Conservation (phyloP, 306 rosid genomes). For the Luffa acutangula region DNA sequence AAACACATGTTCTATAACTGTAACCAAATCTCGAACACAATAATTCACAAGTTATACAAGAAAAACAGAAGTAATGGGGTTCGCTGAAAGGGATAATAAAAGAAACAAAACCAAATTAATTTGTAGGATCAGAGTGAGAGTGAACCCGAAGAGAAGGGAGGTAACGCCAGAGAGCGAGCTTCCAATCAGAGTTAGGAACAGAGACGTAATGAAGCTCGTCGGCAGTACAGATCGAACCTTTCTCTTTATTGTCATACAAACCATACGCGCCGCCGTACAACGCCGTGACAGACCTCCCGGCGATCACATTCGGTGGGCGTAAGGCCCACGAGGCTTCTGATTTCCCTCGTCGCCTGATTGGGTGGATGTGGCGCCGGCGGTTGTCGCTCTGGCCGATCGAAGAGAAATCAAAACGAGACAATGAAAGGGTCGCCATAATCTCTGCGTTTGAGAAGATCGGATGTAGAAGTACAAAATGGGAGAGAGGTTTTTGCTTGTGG, state of each 20-base stretch:
- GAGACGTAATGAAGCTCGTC: conserved; percentile 70
- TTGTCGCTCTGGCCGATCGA: not conserved
- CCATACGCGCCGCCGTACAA: not conserved
- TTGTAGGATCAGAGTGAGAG: not conserved
- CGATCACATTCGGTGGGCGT: not conserved
- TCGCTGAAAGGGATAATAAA: not conserved
- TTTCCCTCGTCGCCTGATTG: not conserved
- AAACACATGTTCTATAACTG: not conserved
- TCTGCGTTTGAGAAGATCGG: not conserved
- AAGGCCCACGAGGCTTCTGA: not conserved
- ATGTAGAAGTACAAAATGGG: not conserved
- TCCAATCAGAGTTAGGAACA: conserved; percentile 72
- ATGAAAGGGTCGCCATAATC: not conserved
- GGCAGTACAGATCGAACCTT: conserved; percentile 48
- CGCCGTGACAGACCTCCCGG: not conserved
- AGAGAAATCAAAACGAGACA: not conserved
- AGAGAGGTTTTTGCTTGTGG: not conserved
- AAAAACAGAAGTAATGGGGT: not conserved
- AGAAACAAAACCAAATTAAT: not conserved
- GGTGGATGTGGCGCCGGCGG: not conserved
- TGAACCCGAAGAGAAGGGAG: conserved; percentile 55
- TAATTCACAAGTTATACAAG: not conserved
- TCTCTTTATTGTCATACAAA: not conserved
- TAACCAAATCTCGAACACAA: not conserved
- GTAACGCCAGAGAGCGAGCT: conserved; percentile 93